Evolutionary conservation across 345 rosid genomes (phyloP).

Genomic region (Gossypium herbaceum): DNA sequence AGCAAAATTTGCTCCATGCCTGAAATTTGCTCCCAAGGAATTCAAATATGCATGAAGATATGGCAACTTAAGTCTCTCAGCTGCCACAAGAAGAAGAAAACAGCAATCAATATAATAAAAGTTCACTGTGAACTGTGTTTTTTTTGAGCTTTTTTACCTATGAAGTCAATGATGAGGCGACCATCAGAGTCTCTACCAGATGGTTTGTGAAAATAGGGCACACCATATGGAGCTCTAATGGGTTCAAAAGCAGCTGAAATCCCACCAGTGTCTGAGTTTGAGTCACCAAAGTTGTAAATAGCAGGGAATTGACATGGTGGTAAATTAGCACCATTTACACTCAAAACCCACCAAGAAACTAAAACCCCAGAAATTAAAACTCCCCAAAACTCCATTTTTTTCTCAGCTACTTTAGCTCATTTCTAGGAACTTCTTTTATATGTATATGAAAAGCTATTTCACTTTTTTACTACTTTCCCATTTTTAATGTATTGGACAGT

Average conservation of each 20-base stretch:
- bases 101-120: not conserved
- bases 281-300: constrained; percentile 85
- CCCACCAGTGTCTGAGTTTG: constrained; percentile 84
- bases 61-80: constrained; percentile 66
- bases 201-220: constrained; percentile 57
- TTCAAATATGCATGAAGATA: constrained; percentile 85
- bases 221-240: constrained; percentile 50
- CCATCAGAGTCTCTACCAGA: constrained; percentile 72
- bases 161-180: constrained; percentile 78
- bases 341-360: constrained; percentile 36
- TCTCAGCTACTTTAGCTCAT: not conserved
- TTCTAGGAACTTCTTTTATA: not conserved
- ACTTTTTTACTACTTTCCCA: not conserved
- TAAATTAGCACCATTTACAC: constrained; percentile 16
- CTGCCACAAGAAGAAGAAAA: constrained; percentile 34
- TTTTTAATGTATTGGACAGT: not conserved
- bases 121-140: not conserved
- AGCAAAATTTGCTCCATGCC: constrained; percentile 92
- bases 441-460: not conserved
- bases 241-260: constrained; percentile 78
- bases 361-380: constrained; percentile 28
- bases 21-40: constrained; percentile 71
- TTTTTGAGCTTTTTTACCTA: constrained; percentile 35
- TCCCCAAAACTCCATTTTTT: constrained; percentile 24
- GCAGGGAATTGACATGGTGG: constrained; percentile 58